A percentile compares a stretch with the other conserved stretches of the same genome.
Evolutionary conservation across 1,284 basidiomycete genomes (phyloP).

Genomic region (Neolentinus lepideus): DNA sequence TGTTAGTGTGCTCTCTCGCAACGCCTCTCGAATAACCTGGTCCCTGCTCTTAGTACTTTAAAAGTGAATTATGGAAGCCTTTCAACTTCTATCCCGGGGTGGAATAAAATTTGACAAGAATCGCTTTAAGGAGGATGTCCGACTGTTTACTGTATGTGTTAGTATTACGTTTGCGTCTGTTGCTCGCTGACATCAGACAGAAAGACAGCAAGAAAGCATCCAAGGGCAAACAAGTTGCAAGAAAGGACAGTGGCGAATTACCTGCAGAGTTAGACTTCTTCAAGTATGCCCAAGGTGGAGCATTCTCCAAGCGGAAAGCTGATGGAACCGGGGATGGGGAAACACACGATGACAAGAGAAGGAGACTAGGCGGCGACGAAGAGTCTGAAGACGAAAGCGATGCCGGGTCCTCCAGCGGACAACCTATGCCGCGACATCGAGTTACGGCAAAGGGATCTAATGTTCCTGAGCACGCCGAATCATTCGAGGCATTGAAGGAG

Average conservation of each 20-base stretch:
- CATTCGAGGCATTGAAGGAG: constrained; percentile 50
- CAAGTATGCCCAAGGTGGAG: constrained; percentile 63
- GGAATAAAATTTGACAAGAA: constrained; percentile 76
- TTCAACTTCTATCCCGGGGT: constrained; percentile 72
- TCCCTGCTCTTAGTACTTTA: not conserved
- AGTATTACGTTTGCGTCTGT: not conserved
- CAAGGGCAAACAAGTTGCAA: constrained; percentile 12
- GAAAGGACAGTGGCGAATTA: constrained; percentile 37
- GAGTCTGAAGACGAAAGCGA: constrained; percentile 13
- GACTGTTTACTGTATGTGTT: constrained; percentile 59
- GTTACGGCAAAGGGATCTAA: constrained; percentile 64
- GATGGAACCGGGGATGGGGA: constrained; percentile 13
- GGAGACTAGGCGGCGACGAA: constrained; percentile 23
- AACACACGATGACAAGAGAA: constrained; percentile 27
- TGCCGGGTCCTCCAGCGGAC: constrained; percentile 5
- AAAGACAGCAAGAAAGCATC: constrained; percentile 13
- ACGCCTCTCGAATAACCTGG: not conserved
- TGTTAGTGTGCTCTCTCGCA: not conserved
- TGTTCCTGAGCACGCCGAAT: constrained; percentile 49
- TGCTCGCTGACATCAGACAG: constrained; percentile 11
- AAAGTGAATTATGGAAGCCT: constrained; percentile 54
- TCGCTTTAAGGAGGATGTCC: constrained; percentile 65
- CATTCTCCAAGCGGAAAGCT: constrained; percentile 31
- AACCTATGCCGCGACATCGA: constrained; percentile 41
- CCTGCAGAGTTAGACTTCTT: constrained; percentile 86